These are phyloP conservation scores for Malus hybrid DNA, from an alignment of 331 rosid genomes.

Conservation along the genomic window DNA sequence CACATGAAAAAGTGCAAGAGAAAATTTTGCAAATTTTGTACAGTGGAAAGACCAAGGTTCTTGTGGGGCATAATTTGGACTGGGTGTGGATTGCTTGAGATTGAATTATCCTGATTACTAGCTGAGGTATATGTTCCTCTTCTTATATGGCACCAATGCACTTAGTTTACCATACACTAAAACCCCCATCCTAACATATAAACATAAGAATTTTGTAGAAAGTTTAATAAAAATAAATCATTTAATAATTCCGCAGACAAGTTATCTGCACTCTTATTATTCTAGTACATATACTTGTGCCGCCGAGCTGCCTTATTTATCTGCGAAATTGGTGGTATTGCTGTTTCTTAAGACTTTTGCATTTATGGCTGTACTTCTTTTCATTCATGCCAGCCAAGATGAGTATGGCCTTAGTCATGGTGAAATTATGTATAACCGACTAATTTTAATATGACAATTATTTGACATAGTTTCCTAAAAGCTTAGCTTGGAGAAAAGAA, in stretches of 20 bases:
- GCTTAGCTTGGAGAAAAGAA: background rate
- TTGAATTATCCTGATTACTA: slow-evolving; percentile 59
- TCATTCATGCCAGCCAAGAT: background rate
- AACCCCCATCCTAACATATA: background rate
- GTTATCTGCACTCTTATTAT: background rate
- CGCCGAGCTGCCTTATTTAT: background rate
- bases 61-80: slow-evolving; percentile 74
- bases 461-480: background rate
- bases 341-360: background rate
- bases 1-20: slow-evolving; percentile 51
- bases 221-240: background rate
- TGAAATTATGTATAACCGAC: background rate
- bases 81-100: slow-evolving; percentile 63
- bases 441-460: background rate
- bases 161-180: background rate
- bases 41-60: slow-evolving; percentile 71
- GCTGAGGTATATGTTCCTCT: slow-evolving; percentile 37
- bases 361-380: background rate
- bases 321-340: background rate
- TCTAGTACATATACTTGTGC: background rate
- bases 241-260: background rate
- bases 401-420: background rate
- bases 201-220: too few species aligned
- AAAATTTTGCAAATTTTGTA: slow-evolving; percentile 52
- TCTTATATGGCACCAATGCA: background rate